These are phyloP conservation scores for Penicillium aurantiogriseum DNA, from an alignment of 2,329 filamentous ascomycete genomes.

Conservation along the genomic window DNA sequence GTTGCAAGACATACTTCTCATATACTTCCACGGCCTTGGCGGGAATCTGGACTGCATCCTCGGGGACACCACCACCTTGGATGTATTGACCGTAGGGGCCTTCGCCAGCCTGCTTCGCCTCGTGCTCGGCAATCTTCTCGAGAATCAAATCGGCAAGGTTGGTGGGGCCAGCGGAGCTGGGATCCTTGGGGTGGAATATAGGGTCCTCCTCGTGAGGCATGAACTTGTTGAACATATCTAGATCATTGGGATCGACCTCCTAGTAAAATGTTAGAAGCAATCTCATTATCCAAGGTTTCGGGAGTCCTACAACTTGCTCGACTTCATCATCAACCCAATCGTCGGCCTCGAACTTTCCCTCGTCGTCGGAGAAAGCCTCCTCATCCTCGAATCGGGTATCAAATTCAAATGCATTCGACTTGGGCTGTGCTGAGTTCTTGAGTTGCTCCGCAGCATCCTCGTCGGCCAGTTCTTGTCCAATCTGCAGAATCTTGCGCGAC, in stretches of 20 bases:
- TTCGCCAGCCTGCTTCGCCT: slow-evolving; percentile 61
- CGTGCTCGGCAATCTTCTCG: slow-evolving; percentile 88
- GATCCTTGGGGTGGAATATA: slow-evolving; percentile 61
- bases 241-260: slow-evolving; percentile 83
- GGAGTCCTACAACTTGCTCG: slow-evolving; percentile 41
- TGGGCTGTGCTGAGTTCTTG: slow-evolving; percentile 41
- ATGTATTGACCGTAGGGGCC: slow-evolving; percentile 38
- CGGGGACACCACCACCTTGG: slow-evolving; percentile 58
- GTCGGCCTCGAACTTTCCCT: slow-evolving; percentile 57
- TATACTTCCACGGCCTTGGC: slow-evolving; percentile 93
- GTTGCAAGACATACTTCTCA: slow-evolving; percentile 62
- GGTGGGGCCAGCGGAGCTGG: slow-evolving; percentile 55
- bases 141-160: slow-evolving; percentile 93
- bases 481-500: slow-evolving; percentile 81
- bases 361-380: slow-evolving; percentile 47
- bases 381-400: slow-evolving; percentile 68
- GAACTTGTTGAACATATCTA: slow-evolving; percentile 89
- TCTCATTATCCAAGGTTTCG: not conserved
- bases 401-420: slow-evolving; percentile 72
- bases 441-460: slow-evolving; percentile 64
- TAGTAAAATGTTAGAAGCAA: slow-evolving; percentile 33
- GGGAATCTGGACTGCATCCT: slow-evolving; percentile 82
- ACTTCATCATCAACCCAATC: slow-evolving; percentile 75
- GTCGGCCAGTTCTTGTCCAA: slow-evolving; percentile 83
- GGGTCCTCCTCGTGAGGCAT: slow-evolving; percentile 73